Base-by-base conservation (phyloP, 805 yeast genomes). In the Lipomyces mesembrius region DNA sequence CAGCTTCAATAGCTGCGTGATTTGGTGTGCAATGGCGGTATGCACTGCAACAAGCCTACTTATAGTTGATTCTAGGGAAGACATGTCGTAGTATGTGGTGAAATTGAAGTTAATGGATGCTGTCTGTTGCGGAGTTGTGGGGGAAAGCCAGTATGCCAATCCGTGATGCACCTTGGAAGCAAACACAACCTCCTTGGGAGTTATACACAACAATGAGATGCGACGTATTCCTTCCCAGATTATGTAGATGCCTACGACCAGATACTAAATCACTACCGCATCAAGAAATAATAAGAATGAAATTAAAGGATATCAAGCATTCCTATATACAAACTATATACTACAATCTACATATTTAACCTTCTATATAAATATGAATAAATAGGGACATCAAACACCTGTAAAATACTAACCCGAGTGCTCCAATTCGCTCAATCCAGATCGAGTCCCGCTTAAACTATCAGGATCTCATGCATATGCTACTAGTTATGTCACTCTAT, bases 11-110 rank as follows among this genome's bases (percentile, higher is more conserved):
- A 64, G 61, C 46, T 43, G 61, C 20, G 58, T 32, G 39, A 61
- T 64, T 29, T 61, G 57, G 9, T 5, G 57, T n/a, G 67, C 61
- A 39, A 53, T 53, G 20, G 35, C 22, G 11, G 29, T 55, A 49
- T 61, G 67, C 35, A 57, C 54, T 12, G 22, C 51, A 11, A 20
- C 59, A n/a, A 64, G 62, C 25, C 39, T 52, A 27, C 20, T 46
- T 27, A 63, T 39, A 14, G 34, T 53, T 12, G 59, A 35, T 22
- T 54, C 60, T n/a, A 54, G 29, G 17, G 49, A 34, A 32, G 58
- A 17, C 63, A 60, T 53, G 55, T n/a, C 14, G 37, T n/a, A 17
- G 3, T 6, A 43, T 43, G 11, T 43, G 5, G 49, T 17, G 14
- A n/a, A n/a, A 43, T 43, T 17, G 49, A 43, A 17, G 25, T n/a